Evolutionary conservation across 768 basidiomycete species (phyloP), one percentile per base, ranked within the genome.

Genomic region (Termitomyces sp.): DNA sequence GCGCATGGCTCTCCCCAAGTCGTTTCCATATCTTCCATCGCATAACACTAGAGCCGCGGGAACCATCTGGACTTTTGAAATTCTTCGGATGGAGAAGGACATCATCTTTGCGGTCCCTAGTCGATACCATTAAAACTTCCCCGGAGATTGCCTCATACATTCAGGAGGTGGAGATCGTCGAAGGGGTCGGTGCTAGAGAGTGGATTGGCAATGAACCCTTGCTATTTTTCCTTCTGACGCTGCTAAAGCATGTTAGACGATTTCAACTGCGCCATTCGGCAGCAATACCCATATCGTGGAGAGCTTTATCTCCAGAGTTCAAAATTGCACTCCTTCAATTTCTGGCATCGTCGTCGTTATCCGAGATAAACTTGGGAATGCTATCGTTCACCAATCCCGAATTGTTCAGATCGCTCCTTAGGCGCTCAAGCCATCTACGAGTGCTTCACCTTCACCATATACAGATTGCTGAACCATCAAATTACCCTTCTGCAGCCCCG

Each of bases 1-100:
- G 62, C 22, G 56, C 59, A 30, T 73, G 72, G 72, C 63, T 70
- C 16, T 44, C 65, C 2, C 60, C 67, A 34, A 63, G 63, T n/a
- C 64, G 68, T 20, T 55, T 55, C 39, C 69, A 67, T 36, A 56
- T 73, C 54, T 72, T 71, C 58, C 61, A 58, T 37, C 57, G 57
- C 27, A 57, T 70, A n/a, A 56, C 58, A 0, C 62, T 71, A 9
- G 52, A 58, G 9, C 67, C 68, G 13, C 65, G 64, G 24, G 62
- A 58, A 32, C 42, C 24, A 22, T 58, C 39, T 45, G 34, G 13
- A 22, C 9, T 16, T 16, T 48, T 55, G 22, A 47, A 9, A 9
- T 30, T 46, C 18, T 46, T 42, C 7, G 6, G 9, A 47, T 27
- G 42, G 51, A 34, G 14, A 20, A 58, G 22, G 30, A 24, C 37